phyloP scores from a whole-genome alignment of 2,329 filamentous ascomycete species.

The Talaromyces marneffei region DNA sequence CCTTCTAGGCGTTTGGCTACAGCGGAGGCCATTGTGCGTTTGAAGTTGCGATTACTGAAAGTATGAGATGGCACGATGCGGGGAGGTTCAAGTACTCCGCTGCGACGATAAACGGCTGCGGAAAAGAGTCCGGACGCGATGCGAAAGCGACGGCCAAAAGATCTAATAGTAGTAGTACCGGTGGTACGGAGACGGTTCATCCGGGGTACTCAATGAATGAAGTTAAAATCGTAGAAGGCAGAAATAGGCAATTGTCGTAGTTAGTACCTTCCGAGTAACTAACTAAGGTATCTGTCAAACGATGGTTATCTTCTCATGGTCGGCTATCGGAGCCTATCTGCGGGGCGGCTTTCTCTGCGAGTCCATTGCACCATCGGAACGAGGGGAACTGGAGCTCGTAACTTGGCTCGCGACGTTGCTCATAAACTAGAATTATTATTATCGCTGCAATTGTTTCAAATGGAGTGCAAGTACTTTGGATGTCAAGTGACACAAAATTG shows the following conservation, averaged over 20 bases:
- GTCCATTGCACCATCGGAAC: not conserved
- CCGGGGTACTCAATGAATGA: not conserved
- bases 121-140: constrained; percentile 7
- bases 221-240: no score
- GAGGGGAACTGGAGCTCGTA: no score
- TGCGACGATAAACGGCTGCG: not conserved
- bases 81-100: not conserved
- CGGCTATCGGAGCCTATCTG: not conserved
- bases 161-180: no score
- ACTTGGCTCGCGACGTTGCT: not conserved
- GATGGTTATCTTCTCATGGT: not conserved
- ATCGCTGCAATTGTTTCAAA: not conserved
- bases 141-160: not conserved
- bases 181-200: constrained; percentile 9
- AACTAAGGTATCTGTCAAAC: no score
- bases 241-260: not conserved
- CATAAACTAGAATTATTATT: no score
- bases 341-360: constrained; percentile 10
- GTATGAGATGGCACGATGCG: constrained; percentile 1
- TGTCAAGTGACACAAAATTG: not conserved
- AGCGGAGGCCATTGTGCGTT: constrained; percentile 58
- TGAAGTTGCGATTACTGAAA: not conserved
- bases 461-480: not conserved
- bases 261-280: not conserved
- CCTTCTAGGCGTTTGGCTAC: constrained; percentile 78